A percentile compares a stretch with the other conserved stretches of the same genome.
Evolutionary conservation across 169 alveolate genomes (phyloP).

Genomic region (Theileria sp.): DNA sequence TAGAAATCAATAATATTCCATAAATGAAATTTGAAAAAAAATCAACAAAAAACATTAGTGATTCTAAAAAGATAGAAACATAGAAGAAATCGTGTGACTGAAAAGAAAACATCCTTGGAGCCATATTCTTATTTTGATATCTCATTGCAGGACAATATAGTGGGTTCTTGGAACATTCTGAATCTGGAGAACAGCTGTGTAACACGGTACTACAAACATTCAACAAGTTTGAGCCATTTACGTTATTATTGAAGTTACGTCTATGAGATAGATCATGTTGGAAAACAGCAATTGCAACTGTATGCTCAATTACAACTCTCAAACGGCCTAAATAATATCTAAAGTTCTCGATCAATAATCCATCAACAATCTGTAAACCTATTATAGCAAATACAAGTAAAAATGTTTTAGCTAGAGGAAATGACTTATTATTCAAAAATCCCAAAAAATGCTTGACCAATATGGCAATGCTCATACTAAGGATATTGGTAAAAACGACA

Average conservation of each 20-base stretch:
- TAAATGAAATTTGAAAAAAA: background rate
- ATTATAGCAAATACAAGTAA: background rate
- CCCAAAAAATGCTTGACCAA: background rate
- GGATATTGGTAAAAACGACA: conserved; percentile 2
- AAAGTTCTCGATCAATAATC: conserved; percentile 26
- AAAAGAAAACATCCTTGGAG: conserved; percentile 30
- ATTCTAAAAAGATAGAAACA: conserved; percentile 18
- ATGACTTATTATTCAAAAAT: background rate
- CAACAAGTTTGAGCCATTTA: background rate
- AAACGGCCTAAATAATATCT: conserved; percentile 22
- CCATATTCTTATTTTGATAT: conserved; percentile 33
- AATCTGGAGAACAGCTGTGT: background rate
- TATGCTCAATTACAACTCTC: conserved; percentile 9
- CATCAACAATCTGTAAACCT: conserved; percentile 8
- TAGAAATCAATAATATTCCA: conserved; percentile 21
- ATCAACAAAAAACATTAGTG: conserved; percentile 11
- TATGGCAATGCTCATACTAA: conserved; percentile 18
- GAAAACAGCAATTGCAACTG: conserved; percentile 35
- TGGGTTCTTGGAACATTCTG: conserved; percentile 33
- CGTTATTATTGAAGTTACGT: conserved; percentile 9
- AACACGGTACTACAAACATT: background rate
- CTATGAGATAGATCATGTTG: conserved; percentile 53
- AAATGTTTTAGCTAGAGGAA: background rate
- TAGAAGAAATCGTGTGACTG: conserved; percentile 20
- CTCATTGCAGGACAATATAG: conserved; percentile 50